Evolutionary conservation across 441 rosid species (phyloP).

Genomic region (Aleurites moluccanus): DNA sequence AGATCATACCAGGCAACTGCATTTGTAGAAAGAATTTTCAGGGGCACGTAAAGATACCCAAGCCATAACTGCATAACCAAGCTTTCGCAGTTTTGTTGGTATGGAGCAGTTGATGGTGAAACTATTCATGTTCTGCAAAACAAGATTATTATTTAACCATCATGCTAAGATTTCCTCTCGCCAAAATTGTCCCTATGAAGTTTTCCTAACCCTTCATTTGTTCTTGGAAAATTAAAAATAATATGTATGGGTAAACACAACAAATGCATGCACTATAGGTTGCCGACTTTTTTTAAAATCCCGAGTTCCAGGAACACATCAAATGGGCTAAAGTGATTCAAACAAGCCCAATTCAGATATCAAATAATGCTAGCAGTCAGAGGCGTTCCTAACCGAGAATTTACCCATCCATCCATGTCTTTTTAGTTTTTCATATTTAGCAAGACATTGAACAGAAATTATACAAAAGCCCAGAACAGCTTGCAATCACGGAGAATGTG

Average conservation of each 20-base stretch:
- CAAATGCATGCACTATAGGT: constrained; percentile 22
- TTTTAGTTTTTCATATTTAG: too few relatives aligned
- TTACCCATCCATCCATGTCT: neutral
- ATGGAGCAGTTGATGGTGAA: constrained; percentile 29
- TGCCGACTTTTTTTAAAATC: constrained; percentile 8
- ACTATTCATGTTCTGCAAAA: constrained; percentile 27
- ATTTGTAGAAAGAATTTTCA: constrained; percentile 27
- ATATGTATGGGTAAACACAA: neutral
- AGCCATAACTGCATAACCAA: neutral
- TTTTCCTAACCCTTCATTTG: neutral
- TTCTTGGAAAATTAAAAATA: constrained; percentile 3
- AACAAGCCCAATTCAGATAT: neutral
- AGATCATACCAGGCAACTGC: constrained; percentile 5
- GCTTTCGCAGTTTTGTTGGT: constrained; percentile 29
- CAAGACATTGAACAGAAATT: too few relatives aligned
- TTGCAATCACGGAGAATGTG: too few relatives aligned
- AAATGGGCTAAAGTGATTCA: neutral
- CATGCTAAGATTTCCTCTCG: constrained; percentile 3
- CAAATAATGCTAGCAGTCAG: too few relatives aligned
- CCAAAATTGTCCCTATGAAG: neutral
- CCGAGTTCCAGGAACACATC: neutral
- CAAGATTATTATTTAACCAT: constrained; percentile 3
- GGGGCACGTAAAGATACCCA: constrained; percentile 23
- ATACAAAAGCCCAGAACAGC: too few relatives aligned
- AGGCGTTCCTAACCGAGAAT: neutral